Evolutionary conservation across 1,139 yeast genomes (phyloP), one percentile per base, ranked within the genome.

Genomic region (Candida labiduridarum): DNA sequence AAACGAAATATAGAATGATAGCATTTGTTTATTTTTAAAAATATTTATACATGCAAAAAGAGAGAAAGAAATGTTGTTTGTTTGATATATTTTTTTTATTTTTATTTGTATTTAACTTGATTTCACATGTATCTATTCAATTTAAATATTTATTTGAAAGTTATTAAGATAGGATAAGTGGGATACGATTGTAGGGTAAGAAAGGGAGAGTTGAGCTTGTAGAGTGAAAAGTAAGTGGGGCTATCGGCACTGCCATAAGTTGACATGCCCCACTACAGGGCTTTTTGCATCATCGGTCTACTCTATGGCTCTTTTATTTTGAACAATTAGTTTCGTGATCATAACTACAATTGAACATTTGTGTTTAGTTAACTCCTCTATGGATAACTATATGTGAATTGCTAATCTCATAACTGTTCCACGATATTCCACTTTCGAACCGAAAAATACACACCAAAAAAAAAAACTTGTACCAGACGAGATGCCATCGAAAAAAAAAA

Each of bases 401-500:
- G 29, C 29, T 25, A 25, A 4, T 25, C 29, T 25, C 29, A 25
- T 25, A 8, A 7, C 2, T 34, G 41, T 38, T 38, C 41, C 16
- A 22, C 30, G 30, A 38, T 38, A 38, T 38, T 22, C 41, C 15
- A 38, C 41, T 12, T 9, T 25, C 29, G 8, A 25, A 25, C 29
- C 6, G 29, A 25, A 7, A 19, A 38, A 14, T 22, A 38, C 30
- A 10, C 41, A 7, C 12, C 15, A 38, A 11, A 38, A 38, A 18
- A 35, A 36, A 36, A 18, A 11, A 12, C 30, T 29, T 19, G 41
- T 19, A 38, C 16, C 34, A 35, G 39, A 43, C 33, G 49, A 43
- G 49, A 47, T 47, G 49, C 35, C 46, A 19, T 42, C 18, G 38
- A 10, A 38, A 47, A 47, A 43, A 19, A 18, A 30, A 14, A 29